Conservation (phyloP, 257 asterid genomes). For the Linderniella brevidens region DNA sequence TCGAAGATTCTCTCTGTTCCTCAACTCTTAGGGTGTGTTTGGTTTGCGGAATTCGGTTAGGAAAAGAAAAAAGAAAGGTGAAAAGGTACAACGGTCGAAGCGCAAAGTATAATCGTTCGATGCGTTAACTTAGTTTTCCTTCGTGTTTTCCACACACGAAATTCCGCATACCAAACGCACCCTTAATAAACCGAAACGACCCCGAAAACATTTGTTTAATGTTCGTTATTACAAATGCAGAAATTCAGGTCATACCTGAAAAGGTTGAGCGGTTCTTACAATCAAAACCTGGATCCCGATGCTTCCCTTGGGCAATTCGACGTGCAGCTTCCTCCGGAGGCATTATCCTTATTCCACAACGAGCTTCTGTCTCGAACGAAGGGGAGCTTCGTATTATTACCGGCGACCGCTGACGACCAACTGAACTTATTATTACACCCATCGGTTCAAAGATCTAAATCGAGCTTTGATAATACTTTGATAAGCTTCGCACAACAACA, state of each 20-base stretch:
- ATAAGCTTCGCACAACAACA: slow-evolving; percentile 30
- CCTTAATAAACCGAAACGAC: no score
- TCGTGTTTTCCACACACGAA: no score
- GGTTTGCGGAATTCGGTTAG: no score
- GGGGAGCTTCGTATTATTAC: slow-evolving; percentile 28
- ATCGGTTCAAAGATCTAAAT: slow-evolving; percentile 27
- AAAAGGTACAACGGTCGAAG: no score
- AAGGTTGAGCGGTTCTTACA: slow-evolving; percentile 40
- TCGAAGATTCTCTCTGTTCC: slow-evolving; percentile 6
- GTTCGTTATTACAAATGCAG: slow-evolving; percentile 21
- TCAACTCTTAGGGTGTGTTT: no score
- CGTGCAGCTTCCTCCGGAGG: slow-evolving; percentile 40
- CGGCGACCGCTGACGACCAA: no score
- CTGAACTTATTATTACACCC: slow-evolving; percentile 31
- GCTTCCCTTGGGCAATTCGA: no score
- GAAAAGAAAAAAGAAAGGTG: no score
- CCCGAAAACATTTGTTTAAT: background rate
- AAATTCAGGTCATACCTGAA: slow-evolving; percentile 67
- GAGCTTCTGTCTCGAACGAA: slow-evolving; percentile 46
- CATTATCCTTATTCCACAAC: slow-evolving; percentile 51
- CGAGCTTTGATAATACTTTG: slow-evolving; percentile 23
- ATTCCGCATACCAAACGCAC: no score
- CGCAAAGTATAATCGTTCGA: no score
- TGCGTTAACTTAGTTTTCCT: no score
- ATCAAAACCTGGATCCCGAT: no score